These are phyloP conservation scores for Davidsoniella australis DNA, from an alignment of 2,329 filamentous ascomycete genomes.

Conservation along the genomic window DNA sequence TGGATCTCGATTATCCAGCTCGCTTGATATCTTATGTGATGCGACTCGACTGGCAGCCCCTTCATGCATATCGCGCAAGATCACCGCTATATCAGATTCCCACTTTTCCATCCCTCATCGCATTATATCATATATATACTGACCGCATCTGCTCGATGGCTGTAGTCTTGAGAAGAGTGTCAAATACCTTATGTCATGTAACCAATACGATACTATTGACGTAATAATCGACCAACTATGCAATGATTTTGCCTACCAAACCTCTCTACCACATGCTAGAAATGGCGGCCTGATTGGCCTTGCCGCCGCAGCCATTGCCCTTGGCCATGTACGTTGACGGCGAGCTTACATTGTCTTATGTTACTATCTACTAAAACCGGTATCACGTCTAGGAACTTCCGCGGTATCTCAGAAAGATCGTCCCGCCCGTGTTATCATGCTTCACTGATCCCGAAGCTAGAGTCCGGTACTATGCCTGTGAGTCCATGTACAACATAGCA, in stretches of 20 bases:
- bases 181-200: conserved; percentile 59
- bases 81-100: too few species aligned
- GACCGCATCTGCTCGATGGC: neutral
- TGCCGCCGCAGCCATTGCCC: conserved; percentile 85
- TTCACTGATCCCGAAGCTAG: conserved; percentile 96
- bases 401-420: conserved; percentile 80
- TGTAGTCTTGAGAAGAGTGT: conserved; percentile 75
- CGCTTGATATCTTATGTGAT: neutral
- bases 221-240: conserved; percentile 90
- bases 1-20: neutral
- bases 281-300: conserved; percentile 94
- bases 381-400: conserved; percentile 48
- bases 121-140: neutral
- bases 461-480: conserved; percentile 94
- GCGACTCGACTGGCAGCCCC: too few species aligned
- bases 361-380: neutral
- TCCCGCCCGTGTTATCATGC: conserved; percentile 89
- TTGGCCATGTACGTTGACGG: conserved; percentile 59
- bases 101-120: neutral
- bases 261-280: conserved; percentile 87
- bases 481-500: conserved; percentile 99
- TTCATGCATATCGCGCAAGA: too few species aligned
- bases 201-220: conserved; percentile 65
- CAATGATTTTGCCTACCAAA: conserved; percentile 93
- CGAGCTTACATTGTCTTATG: neutral